These are phyloP conservation scores for Canariomyces notabilis DNA, from an alignment of 2,329 filamentous ascomycete species.

Conservation along the genomic window DNA sequence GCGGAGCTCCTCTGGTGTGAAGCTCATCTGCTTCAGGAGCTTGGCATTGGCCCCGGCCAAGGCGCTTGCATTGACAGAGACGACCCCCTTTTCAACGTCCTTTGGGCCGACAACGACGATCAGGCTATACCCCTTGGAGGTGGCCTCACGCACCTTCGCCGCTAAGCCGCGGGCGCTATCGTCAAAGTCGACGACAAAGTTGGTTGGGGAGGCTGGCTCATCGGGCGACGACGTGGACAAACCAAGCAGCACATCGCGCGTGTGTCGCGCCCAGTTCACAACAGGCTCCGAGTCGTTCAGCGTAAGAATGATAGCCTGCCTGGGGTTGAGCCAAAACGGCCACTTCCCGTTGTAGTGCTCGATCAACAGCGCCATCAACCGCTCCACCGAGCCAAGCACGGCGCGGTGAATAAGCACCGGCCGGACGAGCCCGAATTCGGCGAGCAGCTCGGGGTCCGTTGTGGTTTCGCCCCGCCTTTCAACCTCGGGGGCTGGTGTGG, in stretches of 20 bases:
- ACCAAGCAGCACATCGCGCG: constrained; percentile 49
- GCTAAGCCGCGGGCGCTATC: constrained; percentile 55
- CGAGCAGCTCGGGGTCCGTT: constrained; percentile 42
- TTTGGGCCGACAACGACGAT: constrained; percentile 67
- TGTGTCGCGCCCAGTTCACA: constrained; percentile 43
- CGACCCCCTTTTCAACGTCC: constrained; percentile 54
- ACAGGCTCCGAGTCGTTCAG: constrained; percentile 59
- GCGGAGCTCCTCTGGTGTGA: constrained; percentile 43
- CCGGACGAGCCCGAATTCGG: constrained; percentile 53
- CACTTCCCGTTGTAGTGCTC: constrained; percentile 76
- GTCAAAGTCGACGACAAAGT: constrained; percentile 66
- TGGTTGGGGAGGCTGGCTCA: constrained; percentile 51
- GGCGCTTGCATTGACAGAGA: constrained; percentile 44
- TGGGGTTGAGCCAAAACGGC: constrained; percentile 85
- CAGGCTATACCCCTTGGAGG: constrained; percentile 64
- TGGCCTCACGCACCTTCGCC: constrained; percentile 70
- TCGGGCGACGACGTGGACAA: constrained; percentile 33
- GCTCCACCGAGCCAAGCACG: constrained; percentile 77
- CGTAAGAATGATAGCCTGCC: constrained; percentile 69
- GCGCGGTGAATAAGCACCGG: constrained; percentile 84
- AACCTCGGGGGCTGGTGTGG: constrained; percentile 60
- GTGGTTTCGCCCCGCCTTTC: constrained; percentile 51
- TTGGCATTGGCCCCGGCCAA: constrained; percentile 27
- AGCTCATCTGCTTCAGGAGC: constrained; percentile 17
- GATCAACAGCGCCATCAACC: constrained; percentile 78